Evolutionary conservation across 2,329 filamentous ascomycete genomes (phyloP).

Genomic region (Sarocladiaceae sp.): DNA sequence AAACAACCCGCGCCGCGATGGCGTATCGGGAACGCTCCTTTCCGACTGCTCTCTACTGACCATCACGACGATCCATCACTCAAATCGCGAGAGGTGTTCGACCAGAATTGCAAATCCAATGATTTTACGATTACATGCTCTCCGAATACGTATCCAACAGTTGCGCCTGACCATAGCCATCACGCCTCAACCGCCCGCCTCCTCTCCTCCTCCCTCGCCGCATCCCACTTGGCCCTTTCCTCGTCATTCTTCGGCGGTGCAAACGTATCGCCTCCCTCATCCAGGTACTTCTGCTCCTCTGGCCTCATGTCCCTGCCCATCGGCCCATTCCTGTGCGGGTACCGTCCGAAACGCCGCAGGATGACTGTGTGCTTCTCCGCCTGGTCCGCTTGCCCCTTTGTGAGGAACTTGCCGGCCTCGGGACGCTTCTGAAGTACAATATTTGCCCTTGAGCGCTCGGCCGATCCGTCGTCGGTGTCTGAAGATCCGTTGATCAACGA

Average conservation of each 20-base stretch:
- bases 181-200: too few relatives aligned
- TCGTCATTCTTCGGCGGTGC: slow-evolving; percentile 9
- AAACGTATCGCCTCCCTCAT: slow-evolving; percentile 36
- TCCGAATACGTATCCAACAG: too few relatives aligned
- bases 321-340: slow-evolving; percentile 50
- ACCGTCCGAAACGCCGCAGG: slow-evolving; percentile 48
- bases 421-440: slow-evolving; percentile 19
- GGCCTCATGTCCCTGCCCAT: slow-evolving; percentile 41
- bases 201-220: not conserved
- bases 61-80: too few relatives aligned
- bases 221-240: slow-evolving; percentile 1
- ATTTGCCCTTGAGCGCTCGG: slow-evolving; percentile 18
- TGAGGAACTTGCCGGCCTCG: slow-evolving; percentile 19
- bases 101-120: too few relatives aligned
- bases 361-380: slow-evolving; percentile 43
- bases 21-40: too few relatives aligned
- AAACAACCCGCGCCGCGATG: too few relatives aligned
- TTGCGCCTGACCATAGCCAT: too few relatives aligned
- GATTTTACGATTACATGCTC: too few relatives aligned
- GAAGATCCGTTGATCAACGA: slow-evolving; percentile 21
- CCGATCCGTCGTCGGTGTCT: slow-evolving; percentile 7
- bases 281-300: slow-evolving; percentile 45
- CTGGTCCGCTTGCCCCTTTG: slow-evolving; percentile 21
- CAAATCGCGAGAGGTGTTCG: too few relatives aligned
- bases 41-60: too few relatives aligned